Conservation (phyloP, 371 early-diverging fungal genomes). For the Apophysomyces variabilis region DNA sequence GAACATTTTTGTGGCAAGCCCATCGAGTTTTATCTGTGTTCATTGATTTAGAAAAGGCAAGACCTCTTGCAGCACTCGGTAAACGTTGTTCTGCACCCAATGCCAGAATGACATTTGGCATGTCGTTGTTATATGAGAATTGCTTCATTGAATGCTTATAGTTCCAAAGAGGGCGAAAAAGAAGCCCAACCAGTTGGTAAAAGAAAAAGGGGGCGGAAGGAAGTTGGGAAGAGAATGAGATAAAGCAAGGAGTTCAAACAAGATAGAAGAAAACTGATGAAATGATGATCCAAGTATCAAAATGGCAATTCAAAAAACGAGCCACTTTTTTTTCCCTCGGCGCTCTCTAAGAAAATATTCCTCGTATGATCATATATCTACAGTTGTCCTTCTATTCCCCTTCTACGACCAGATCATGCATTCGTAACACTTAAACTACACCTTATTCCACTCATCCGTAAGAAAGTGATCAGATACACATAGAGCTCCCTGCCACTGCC, state of each 20-base stretch:
- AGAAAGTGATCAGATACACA: no score
- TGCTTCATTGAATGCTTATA: not conserved
- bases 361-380: not conserved
- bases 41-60: not conserved
- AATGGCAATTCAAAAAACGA: not conserved
- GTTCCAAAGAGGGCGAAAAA: not conserved
- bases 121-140: not conserved
- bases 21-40: slow-evolving; percentile 18
- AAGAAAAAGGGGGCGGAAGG: no score
- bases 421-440: not conserved
- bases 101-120: slow-evolving; percentile 5
- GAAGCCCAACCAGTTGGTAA: not conserved
- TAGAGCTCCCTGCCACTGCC: no score
- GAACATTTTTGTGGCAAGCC: slow-evolving; percentile 39
- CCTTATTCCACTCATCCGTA: not conserved
- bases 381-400: not conserved
- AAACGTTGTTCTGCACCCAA: slow-evolving; percentile 6
- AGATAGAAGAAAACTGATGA: not conserved
- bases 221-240: not conserved
- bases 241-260: slow-evolving; percentile 8
- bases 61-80: not conserved
- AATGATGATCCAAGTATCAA: slow-evolving; percentile 1
- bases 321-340: slow-evolving; percentile 1
- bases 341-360: not conserved
- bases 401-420: not conserved